Evolutionary conservation across 768 basidiomycete species (phyloP).

Genomic region (Russula virescens): DNA sequence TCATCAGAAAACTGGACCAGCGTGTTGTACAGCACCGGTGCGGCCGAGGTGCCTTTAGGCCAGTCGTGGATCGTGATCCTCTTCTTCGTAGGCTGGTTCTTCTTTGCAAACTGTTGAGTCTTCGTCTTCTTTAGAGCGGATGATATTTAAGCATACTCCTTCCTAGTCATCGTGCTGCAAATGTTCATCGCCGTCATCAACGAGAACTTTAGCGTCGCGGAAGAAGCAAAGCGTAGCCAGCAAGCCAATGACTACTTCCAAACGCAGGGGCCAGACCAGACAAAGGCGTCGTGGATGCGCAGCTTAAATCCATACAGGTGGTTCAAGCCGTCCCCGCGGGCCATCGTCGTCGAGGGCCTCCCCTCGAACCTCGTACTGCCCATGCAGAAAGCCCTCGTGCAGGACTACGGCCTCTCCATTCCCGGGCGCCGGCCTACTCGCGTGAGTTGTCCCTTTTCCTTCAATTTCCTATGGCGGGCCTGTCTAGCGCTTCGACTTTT

Average conservation of each 20-base stretch:
- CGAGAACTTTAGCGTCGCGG: slow-evolving; percentile 90
- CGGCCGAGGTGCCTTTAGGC: slow-evolving; percentile 54
- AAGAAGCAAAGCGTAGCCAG: slow-evolving; percentile 78
- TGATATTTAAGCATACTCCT: not conserved
- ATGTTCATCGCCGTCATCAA: slow-evolving; percentile 98
- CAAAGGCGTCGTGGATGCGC: slow-evolving; percentile 57
- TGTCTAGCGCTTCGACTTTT: too few relatives aligned
- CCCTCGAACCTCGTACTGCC: slow-evolving; percentile 74
- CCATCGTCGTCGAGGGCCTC: slow-evolving; percentile 61
- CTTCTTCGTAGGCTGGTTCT: slow-evolving; percentile 78
- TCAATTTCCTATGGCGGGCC: not conserved
- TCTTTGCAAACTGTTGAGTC: slow-evolving; percentile 84
- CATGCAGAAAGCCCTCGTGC: slow-evolving; percentile 69
- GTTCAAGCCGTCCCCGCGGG: slow-evolving; percentile 66
- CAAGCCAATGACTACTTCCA: slow-evolving; percentile 71
- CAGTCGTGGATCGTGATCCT: slow-evolving; percentile 67
- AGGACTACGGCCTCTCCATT: slow-evolving; percentile 44
- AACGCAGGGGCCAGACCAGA: slow-evolving; percentile 45
- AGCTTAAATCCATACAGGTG: slow-evolving; percentile 85
- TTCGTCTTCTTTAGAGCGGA: not conserved
- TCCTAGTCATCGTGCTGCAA: slow-evolving; percentile 79
- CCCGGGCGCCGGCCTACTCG: slow-evolving; percentile 29
- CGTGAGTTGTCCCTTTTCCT: slow-evolving; percentile 26
- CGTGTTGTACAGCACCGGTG: slow-evolving; percentile 56
- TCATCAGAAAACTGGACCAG: slow-evolving; percentile 95